A percentile compares a stretch with the other conserved stretches of the same genome.
Evolutionary conservation across 306 rosid species (phyloP).

Genomic region (Prunus davidiana): DNA sequence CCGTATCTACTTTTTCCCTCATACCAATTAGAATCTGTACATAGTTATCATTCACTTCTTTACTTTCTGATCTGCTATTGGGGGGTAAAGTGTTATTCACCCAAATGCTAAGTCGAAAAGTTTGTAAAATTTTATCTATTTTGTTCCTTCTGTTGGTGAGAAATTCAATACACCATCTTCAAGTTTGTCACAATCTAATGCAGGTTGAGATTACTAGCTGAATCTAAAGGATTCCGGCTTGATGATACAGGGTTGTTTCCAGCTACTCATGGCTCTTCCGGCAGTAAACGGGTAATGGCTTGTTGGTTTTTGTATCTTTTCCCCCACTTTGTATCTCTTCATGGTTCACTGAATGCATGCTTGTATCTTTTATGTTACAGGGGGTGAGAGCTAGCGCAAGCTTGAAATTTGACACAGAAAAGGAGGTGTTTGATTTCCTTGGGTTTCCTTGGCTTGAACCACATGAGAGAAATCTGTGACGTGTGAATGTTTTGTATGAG

Average conservation of each 20-base stretch:
- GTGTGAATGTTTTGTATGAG: neutral
- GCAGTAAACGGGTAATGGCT: constrained; percentile 60
- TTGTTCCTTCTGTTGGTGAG: neutral
- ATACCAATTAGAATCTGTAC: neutral
- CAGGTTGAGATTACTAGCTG: constrained; percentile 88
- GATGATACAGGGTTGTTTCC: constrained; percentile 92
- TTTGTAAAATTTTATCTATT: neutral
- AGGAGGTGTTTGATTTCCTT: constrained; percentile 77
- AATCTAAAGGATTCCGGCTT: constrained; percentile 83
- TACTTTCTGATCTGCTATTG: neutral
- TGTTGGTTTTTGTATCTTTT: neutral
- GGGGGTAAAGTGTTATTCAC: neutral
- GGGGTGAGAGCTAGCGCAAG: constrained; percentile 65
- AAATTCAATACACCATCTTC: neutral
- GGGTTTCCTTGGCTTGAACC: constrained; percentile 91
- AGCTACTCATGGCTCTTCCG: constrained; percentile 51
- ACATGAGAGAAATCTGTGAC: constrained; percentile 76
- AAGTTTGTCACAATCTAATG: constrained; percentile 10
- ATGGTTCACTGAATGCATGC: constrained; percentile 2
- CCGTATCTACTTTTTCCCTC: neutral
- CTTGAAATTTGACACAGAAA: constrained; percentile 72
- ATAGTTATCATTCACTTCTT: neutral
- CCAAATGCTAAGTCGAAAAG: neutral
- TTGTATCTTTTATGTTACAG: constrained; percentile 35
- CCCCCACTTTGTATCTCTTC: neutral